Percentiles rank a stretch among this genome's conserved stretches.
Conservation (phyloP, 2,329 filamentous ascomycete genomes). For the Cytospora leucostoma region DNA sequence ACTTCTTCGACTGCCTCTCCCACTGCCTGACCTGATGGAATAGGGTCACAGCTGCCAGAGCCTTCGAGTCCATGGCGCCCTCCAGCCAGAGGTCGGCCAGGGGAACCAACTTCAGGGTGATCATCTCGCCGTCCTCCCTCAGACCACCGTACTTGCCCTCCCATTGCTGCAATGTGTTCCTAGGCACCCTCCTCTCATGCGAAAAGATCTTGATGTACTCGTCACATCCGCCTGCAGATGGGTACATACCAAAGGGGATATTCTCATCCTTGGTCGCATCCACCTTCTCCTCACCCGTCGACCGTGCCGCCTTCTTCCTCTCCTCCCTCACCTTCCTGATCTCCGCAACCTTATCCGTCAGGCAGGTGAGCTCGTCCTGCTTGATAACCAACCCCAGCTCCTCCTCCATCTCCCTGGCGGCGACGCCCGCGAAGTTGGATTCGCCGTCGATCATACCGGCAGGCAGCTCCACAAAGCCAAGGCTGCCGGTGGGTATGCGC, state of each 20-base stretch:
- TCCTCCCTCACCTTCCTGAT: constrained; percentile 40
- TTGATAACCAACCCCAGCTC: constrained; percentile 58
- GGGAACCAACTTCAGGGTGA: constrained; percentile 60
- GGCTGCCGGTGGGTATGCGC: constrained; percentile 55
- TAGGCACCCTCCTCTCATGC: constrained; percentile 54
- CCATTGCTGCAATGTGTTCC: constrained; percentile 55
- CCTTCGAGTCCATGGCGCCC: constrained; percentile 60
- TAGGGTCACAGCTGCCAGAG: constrained; percentile 59
- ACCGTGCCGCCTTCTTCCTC: constrained; percentile 42
- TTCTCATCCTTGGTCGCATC: constrained; percentile 35
- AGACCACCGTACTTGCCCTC: constrained; percentile 59
- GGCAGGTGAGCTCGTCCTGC: constrained; percentile 48
- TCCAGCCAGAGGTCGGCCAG: constrained; percentile 60
- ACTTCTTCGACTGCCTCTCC: constrained; percentile 41
- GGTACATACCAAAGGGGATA: constrained; percentile 54
- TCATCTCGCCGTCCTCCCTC: constrained; percentile 60
- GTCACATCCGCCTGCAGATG: constrained; percentile 61
- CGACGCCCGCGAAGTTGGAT: constrained; percentile 57
- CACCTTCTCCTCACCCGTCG: constrained; percentile 25
- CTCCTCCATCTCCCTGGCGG: constrained; percentile 62
- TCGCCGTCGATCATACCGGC: constrained; percentile 64
- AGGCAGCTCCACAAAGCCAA: constrained; percentile 60
- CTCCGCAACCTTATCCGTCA: constrained; percentile 45
- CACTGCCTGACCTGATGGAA: constrained; percentile 38
- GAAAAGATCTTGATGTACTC: constrained; percentile 62